phyloP scores from a whole-genome alignment of 768 basidiomycete species.

The Boletus rex-veris region DNA sequence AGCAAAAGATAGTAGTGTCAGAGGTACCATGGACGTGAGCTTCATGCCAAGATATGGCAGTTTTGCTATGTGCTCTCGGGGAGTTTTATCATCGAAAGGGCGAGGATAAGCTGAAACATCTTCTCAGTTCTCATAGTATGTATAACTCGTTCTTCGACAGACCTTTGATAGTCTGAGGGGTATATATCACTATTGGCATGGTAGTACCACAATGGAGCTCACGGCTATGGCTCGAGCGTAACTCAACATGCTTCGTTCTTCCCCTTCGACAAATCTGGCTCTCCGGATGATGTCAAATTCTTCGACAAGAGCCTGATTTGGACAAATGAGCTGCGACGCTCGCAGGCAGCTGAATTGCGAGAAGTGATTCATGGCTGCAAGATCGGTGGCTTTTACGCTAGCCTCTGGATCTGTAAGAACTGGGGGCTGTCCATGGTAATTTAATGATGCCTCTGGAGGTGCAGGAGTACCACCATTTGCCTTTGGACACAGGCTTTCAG shows the following conservation, averaged over 20 bases:
- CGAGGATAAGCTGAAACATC: constrained; percentile 45
- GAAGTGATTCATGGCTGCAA: constrained; percentile 21
- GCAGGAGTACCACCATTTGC: neutral
- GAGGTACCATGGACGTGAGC: constrained; percentile 45
- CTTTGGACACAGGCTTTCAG: constrained; percentile 43
- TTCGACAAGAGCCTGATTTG: constrained; percentile 60
- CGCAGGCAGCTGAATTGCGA: constrained; percentile 58
- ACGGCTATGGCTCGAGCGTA: constrained; percentile 75
- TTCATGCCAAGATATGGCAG: constrained; percentile 52
- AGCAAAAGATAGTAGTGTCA: neutral
- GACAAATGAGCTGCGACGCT: constrained; percentile 62
- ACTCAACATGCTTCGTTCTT: constrained; percentile 62
- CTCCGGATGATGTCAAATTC: constrained; percentile 58
- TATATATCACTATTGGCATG: neutral
- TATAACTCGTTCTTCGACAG: neutral
- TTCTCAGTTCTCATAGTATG: neutral
- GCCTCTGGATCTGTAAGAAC: constrained; percentile 21
- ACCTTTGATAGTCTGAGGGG: constrained; percentile 48
- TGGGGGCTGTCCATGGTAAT: neutral
- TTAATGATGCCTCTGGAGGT: neutral
- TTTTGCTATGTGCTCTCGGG: constrained; percentile 38
- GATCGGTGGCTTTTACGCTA: constrained; percentile 11
- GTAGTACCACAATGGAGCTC: constrained; percentile 22
- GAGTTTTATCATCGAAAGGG: constrained; percentile 36
- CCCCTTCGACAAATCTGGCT: constrained; percentile 62